Evolutionary conservation across 805 yeast species (phyloP).

Genomic region (Candida nemodendra): DNA sequence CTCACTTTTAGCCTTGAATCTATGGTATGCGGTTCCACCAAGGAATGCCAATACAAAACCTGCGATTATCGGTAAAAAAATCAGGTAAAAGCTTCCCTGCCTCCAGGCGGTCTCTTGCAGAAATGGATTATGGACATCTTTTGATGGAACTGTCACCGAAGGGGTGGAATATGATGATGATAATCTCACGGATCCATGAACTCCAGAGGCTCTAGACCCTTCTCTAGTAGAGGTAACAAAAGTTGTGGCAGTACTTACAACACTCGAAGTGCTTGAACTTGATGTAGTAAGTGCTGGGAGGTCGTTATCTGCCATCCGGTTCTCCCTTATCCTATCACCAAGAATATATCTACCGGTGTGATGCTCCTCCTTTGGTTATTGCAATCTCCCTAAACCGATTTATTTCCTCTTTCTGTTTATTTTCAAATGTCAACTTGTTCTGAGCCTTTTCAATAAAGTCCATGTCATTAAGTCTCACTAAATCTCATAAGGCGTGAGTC

Average conservation of each 20-base stretch:
- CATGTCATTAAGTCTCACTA: no score
- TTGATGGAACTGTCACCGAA: constrained; percentile 17
- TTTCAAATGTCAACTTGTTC: no score
- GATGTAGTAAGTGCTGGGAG: not conserved
- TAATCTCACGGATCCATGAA: not conserved
- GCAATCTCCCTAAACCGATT: no score
- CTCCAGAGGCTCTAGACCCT: not conserved
- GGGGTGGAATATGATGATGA: constrained; percentile 3
- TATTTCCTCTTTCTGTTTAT: no score
- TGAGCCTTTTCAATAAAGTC: no score
- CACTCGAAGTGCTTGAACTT: not conserved
- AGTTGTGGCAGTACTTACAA: not conserved
- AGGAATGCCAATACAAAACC: constrained; percentile 24
- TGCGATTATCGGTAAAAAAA: constrained; percentile 27
- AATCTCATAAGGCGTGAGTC: no score
- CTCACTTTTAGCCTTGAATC: constrained; percentile 23
- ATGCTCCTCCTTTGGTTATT: no score
- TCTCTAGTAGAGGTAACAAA: not conserved
- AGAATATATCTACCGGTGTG: no score
- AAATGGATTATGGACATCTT: constrained; percentile 23
- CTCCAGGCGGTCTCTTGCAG: constrained; percentile 15
- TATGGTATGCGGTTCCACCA: constrained; percentile 18
- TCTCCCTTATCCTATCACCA: no score
- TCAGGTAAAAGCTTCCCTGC: constrained; percentile 30
- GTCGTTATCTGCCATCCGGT: no score